These are phyloP conservation scores for Debaryomyces udenii DNA, from an alignment of 1,139 yeast genomes.

Conservation along the genomic window DNA sequence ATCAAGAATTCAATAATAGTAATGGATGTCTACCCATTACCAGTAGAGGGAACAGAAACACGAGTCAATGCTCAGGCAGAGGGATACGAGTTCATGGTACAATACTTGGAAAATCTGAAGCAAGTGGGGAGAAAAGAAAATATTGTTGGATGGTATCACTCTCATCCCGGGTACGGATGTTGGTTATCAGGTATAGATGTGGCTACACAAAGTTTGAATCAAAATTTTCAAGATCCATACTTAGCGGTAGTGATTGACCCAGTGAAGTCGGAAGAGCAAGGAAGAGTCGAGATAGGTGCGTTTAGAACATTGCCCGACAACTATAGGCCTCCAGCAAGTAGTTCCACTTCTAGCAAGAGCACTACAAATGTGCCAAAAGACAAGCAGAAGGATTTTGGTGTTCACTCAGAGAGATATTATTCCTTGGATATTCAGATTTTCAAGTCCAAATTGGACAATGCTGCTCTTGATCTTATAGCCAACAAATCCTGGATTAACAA, in stretches of 20 bases:
- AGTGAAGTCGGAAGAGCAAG: constrained; percentile 62
- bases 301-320: constrained; percentile 75
- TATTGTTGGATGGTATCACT: constrained; percentile 94
- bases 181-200: constrained; percentile 93
- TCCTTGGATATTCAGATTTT: constrained; percentile 67
- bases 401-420: constrained; percentile 72
- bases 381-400: constrained; percentile 66
- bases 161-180: constrained; percentile 97
- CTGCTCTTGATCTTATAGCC: constrained; percentile 49
- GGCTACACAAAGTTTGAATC: constrained; percentile 82
- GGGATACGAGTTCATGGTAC: constrained; percentile 94
- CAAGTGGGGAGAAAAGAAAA: constrained; percentile 55
- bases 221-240: constrained; percentile 88
- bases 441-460: constrained; percentile 55
- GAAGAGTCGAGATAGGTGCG: constrained; percentile 85
- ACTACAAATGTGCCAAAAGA: constrained; percentile 41
- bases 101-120: constrained; percentile 66
- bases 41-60: constrained; percentile 96
- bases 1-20: constrained; percentile 63
- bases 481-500: constrained; percentile 52
- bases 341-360: constrained; percentile 9
- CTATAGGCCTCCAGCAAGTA: constrained; percentile 14
- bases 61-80: constrained; percentile 93
- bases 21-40: constrained; percentile 81
- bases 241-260: constrained; percentile 90